phyloP scores from a whole-genome alignment of 306 rosid genomes.

The Coriaria nepalensis region DNA sequence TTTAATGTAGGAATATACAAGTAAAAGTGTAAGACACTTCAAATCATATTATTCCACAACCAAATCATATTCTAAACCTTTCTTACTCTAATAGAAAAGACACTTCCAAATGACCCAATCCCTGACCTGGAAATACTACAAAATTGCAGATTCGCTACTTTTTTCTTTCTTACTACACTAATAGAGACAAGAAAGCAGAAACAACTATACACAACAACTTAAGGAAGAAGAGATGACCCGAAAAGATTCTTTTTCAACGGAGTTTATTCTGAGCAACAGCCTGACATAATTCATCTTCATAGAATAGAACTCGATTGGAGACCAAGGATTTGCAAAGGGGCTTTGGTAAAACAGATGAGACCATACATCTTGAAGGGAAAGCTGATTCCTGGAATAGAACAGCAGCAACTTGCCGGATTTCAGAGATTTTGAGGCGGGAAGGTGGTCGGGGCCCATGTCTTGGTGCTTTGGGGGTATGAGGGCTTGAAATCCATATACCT shows the following conservation, averaged over 20 bases:
- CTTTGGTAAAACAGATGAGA: constrained; percentile 56
- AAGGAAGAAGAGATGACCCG: constrained; percentile 10
- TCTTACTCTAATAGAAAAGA: constrained; percentile 3
- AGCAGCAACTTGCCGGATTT: constrained; percentile 84
- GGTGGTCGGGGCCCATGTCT: constrained; percentile 86
- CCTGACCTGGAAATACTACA: constrained; percentile 40
- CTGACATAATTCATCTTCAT: constrained; percentile 89
- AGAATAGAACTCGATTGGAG: constrained; percentile 77
- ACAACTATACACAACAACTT: constrained; percentile 36
- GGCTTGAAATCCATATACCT: constrained; percentile 41
- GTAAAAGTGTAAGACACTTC: not conserved
- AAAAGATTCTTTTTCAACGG: constrained; percentile 25
- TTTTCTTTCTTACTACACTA: constrained; percentile 18
- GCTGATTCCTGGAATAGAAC: constrained; percentile 81
- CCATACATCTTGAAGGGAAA: constrained; percentile 57
- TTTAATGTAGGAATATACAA: constrained; percentile 7
- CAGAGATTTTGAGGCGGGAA: constrained; percentile 76
- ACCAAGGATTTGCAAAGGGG: constrained; percentile 82
- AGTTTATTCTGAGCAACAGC: constrained; percentile 97
- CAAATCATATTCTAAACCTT: not conserved
- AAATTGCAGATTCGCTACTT: constrained; percentile 37
- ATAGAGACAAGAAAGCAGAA: constrained; percentile 13
- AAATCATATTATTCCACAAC: constrained; percentile 11
- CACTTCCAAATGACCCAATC: constrained; percentile 40
- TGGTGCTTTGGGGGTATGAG: constrained; percentile 88